Conservation (phyloP, 208 protist genomes). For the Trichomonas gallinae region DNA sequence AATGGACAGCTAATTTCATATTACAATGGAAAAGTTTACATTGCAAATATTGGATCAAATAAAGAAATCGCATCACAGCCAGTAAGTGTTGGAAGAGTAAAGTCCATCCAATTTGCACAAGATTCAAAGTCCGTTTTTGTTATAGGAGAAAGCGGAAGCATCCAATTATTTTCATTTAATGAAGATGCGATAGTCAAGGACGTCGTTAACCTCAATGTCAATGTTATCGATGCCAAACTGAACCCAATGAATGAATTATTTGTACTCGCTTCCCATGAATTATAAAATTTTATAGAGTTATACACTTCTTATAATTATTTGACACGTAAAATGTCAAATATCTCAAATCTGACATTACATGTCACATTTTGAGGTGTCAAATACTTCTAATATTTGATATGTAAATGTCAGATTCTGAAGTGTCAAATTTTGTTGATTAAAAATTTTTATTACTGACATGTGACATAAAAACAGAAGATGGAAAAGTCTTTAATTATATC, state of each 20-base stretch:
- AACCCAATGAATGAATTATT: background rate
- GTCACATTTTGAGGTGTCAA: no score
- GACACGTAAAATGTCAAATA: no score
- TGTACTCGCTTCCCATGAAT: background rate
- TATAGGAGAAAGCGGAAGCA: background rate
- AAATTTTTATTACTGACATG: no score
- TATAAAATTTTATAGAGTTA: no score
- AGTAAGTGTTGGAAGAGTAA: background rate
- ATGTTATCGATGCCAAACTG: background rate
- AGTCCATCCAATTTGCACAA: background rate
- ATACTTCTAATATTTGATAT: no score
- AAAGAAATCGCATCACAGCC: background rate
- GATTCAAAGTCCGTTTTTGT: background rate
- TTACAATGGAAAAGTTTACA: background rate
- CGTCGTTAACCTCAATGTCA: background rate
- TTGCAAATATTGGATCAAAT: background rate
- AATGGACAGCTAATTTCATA: background rate
- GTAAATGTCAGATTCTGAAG: no score
- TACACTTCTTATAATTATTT: no score
- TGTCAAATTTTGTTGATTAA: no score
- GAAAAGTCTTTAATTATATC: background rate
- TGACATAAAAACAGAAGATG: background rate
- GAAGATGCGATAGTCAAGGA: background rate
- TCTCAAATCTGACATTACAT: no score
- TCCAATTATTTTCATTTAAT: background rate